These are phyloP conservation scores for Aphanomyces euteiches DNA, from an alignment of 352 stramenopile genomes.

Conservation along the genomic window DNA sequence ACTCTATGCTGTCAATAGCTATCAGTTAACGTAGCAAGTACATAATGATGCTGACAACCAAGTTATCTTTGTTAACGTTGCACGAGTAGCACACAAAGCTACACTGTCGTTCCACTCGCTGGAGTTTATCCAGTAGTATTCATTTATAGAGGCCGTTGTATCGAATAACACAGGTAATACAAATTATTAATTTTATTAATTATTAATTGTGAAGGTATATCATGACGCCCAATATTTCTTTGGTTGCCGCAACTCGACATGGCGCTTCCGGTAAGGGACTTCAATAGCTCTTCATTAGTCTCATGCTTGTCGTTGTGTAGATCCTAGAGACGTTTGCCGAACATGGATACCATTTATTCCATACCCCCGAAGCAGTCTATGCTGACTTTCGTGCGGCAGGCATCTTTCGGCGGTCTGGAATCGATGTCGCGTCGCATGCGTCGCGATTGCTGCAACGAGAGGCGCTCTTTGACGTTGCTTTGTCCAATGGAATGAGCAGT, in stretches of 20 bases:
- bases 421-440: slow-evolving; percentile 13
- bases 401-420: slow-evolving; percentile 20
- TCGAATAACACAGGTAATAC: neutral
- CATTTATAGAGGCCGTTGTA: neutral
- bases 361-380: slow-evolving; percentile 11
- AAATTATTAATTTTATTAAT: neutral
- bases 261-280: slow-evolving; percentile 13
- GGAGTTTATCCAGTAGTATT: neutral
- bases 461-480: slow-evolving; percentile 14
- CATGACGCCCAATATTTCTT: neutral
- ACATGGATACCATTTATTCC: slow-evolving; percentile 19
- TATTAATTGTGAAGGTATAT: slow-evolving; percentile 8
- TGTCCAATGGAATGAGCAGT: slow-evolving; percentile 20
- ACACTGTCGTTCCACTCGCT: no score
- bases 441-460: slow-evolving; percentile 8
- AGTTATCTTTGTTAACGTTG: no score
- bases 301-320: slow-evolving; percentile 13
- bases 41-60: no score
- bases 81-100: no score
- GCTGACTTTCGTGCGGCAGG: slow-evolving; percentile 16
- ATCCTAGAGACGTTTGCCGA: slow-evolving; percentile 21
- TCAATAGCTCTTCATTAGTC: neutral
- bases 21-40: no score
- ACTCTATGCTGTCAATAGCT: no score
- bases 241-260: slow-evolving; percentile 19